phyloP scores from a whole-genome alignment of 495 filamentous ascomycete species.

The Neurospora sp. region DNA sequence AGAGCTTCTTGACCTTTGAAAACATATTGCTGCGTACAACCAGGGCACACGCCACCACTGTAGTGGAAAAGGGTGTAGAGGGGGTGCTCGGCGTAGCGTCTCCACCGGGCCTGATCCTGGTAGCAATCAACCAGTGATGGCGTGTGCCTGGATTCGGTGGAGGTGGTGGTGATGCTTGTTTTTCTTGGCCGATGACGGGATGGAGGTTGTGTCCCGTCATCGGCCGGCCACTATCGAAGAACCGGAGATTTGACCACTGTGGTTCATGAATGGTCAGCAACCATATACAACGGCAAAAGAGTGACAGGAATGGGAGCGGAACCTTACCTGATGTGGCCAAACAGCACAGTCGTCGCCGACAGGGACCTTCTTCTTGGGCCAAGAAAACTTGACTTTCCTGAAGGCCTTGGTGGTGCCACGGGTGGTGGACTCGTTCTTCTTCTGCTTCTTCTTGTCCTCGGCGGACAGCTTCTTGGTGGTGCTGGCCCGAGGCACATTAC shows the following conservation, averaged over 20 bases:
- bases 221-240: neutral
- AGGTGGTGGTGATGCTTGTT: neutral
- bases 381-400: neutral
- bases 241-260: neutral
- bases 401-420: neutral
- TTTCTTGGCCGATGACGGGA: neutral
- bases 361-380: neutral
- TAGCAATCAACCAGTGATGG: slow-evolving; percentile 19
- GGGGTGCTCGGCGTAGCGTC: slow-evolving; percentile 78
- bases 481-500: neutral
- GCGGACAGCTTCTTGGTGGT: neutral
- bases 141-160: neutral
- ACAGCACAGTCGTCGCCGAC: neutral
- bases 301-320: neutral
- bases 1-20: neutral
- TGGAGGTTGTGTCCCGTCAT: neutral
- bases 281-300: neutral
- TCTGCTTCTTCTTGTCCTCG: neutral
- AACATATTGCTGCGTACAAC: neutral
- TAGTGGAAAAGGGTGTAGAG: slow-evolving; percentile 89
- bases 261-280: neutral
- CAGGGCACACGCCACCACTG: slow-evolving; percentile 22
- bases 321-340: neutral
- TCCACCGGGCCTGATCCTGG: slow-evolving; percentile 31
- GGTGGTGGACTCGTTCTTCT: neutral